Evolutionary conservation across 192 early-diverging fungal species (phyloP).

Genomic region (Coemansia sp.): DNA sequence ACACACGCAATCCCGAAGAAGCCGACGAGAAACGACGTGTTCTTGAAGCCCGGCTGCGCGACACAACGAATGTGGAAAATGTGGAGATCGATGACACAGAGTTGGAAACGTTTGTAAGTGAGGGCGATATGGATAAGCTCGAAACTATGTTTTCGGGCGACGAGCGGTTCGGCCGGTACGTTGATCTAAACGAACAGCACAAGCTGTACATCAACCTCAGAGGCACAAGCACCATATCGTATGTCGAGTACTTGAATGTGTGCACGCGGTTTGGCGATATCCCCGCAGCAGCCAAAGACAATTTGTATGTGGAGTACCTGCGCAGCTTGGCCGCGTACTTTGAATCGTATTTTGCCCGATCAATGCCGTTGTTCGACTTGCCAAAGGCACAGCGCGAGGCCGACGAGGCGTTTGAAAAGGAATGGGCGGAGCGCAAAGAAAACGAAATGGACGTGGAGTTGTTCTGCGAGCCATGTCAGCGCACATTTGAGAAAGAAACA

Average conservation of each 20-base stretch:
- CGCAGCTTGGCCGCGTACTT: constrained; percentile 65
- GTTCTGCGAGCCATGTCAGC: constrained; percentile 77
- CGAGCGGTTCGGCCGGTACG: constrained; percentile 76
- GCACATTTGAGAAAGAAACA: constrained; percentile 80
- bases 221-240: constrained; percentile 33
- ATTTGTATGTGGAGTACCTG: constrained; percentile 41
- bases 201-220: constrained; percentile 81
- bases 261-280: constrained; percentile 41
- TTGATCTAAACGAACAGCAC: constrained; percentile 83
- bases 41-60: constrained; percentile 19
- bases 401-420: constrained; percentile 59
- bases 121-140: constrained; percentile 54
- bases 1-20: constrained; percentile 48
- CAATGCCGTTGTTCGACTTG: constrained; percentile 78
- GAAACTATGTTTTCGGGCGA: constrained; percentile 94
- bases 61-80: neutral
- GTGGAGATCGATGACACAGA: neutral
- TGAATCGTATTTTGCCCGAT: constrained; percentile 67
- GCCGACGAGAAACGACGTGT: constrained; percentile 50
- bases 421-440: constrained; percentile 49
- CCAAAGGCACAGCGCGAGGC: constrained; percentile 55
- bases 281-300: constrained; percentile 12
- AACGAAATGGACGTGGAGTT: constrained; percentile 36
- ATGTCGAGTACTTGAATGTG: constrained; percentile 59
- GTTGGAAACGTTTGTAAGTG: constrained; percentile 27